Conservation (phyloP, 192 early-diverging fungal genomes). For the Linnemannia hyalina region DNA sequence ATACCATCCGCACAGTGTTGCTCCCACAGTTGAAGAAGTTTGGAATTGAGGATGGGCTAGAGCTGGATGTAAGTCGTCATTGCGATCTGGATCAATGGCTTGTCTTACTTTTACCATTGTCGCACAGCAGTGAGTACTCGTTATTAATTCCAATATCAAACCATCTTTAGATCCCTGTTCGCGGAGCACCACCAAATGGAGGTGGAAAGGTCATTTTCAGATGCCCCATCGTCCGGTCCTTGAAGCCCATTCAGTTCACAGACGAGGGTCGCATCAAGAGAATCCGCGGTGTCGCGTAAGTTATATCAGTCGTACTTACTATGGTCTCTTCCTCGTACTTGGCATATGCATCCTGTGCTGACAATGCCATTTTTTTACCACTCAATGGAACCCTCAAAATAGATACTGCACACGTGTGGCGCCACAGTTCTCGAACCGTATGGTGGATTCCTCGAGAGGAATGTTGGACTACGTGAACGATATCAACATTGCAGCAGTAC, state of each 20-base stretch:
- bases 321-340: background rate
- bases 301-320: constrained; percentile 19
- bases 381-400: background rate
- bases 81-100: background rate
- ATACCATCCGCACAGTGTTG: constrained; percentile 91
- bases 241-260: constrained; percentile 85
- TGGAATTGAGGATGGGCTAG: constrained; percentile 86
- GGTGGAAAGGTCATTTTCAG: constrained; percentile 92
- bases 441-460: constrained; percentile 87
- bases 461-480: constrained; percentile 97
- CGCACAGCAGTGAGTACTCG: background rate
- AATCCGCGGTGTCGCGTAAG: constrained; percentile 95
- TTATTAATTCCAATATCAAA: background rate
- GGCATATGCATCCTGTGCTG: background rate
- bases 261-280: constrained; percentile 91
- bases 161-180: constrained; percentile 75
- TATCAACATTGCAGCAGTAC: constrained; percentile 97
- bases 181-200: constrained; percentile 92
- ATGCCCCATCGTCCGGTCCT: constrained; percentile 83
- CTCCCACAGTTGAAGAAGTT: constrained; percentile 88
- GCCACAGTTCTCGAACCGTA: constrained; percentile 94
- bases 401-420: constrained; percentile 86
- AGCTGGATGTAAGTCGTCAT: constrained; percentile 74
- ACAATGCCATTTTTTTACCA: background rate
- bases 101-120: background rate